Conservation (phyloP, 2,329 filamentous ascomycete species). For the Aspergillus uvarum region DNA sequence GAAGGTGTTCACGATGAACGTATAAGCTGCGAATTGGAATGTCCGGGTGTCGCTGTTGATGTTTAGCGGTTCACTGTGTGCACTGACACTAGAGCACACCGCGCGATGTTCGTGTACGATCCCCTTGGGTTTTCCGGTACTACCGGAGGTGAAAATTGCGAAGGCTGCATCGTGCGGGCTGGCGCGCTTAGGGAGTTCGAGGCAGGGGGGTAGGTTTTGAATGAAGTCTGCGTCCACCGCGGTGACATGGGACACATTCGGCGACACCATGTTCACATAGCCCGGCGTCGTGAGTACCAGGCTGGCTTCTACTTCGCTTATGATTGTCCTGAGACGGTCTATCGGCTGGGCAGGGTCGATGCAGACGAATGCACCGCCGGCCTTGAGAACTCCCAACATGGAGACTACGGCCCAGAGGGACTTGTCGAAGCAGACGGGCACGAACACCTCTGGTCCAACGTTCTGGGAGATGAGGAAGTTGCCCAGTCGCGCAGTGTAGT, state of each 20-base stretch:
- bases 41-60: conserved; percentile 47
- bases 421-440: not conserved
- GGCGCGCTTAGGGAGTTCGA: conserved; percentile 5
- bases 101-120: not conserved
- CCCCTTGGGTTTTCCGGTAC: not conserved
- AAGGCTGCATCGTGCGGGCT: conserved; percentile 29
- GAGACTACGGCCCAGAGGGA: not conserved
- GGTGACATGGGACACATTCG: not conserved
- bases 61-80: not conserved
- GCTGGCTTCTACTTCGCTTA: conserved; percentile 11
- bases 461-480: conserved; percentile 29
- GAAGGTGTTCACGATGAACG: conserved; percentile 49
- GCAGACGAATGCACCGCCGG: not conserved
- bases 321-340: conserved; percentile 2
- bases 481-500: conserved; percentile 27
- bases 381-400: not conserved
- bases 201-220: conserved; percentile 1
- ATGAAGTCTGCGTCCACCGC: conserved; percentile 9
- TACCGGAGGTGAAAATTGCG: not conserved
- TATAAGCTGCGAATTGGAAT: conserved; percentile 53
- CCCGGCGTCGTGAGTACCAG: conserved; percentile 8
- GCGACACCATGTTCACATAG: not conserved
- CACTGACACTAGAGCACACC: not conserved
- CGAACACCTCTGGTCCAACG: conserved; percentile 21
- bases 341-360: not conserved